Base-by-base conservation (phyloP, 768 basidiomycete genomes). In the Antrodiella citrinella region DNA sequence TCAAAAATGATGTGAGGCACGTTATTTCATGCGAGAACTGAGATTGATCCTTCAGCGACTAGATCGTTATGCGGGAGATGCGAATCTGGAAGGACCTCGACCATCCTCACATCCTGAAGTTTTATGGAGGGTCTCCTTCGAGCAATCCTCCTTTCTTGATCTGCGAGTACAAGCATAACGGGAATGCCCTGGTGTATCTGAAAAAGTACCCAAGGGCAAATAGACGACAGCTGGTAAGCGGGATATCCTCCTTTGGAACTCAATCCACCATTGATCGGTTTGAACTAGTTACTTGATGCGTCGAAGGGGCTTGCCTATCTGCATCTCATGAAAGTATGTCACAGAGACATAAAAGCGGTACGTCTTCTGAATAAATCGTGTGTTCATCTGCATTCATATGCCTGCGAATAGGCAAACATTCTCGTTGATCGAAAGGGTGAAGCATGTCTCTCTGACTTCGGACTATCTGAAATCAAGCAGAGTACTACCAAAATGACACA, bases 391-490 rank as follows among this genome's bases (percentile, higher is more conserved):
- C 19, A 42, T 4, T 13, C 18, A 22, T 13, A 5, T 41, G 18
- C 19, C 11, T 18, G 19, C 46, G 12, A 50, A 20, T 3, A 57
- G 56, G 24, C 49, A 1, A 58, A 58, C 23, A 58, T 58, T 19
- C 42, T 58, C 18, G 43, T 58, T 7, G 47, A 55, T 19, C 38
- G 41, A 4, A 44, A 48, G 5, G 57, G 57, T 2, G n/a, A 21
- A 11, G 54, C 57, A 2, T 53, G 54, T 19, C 48, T 58, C 3
- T 44, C 54, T 1, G 57, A 58, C 24, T 58, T 58, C 30, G 57
- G 57, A 10, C 35, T 58, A 3, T 50, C 54, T 1, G 47, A 50
- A 15, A 55, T 58, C 30, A 47, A 49, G 41, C 44, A 41, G 1
- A 44, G 47, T 46, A 50, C 41, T 1, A 54, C 49, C 4, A 39